Base-by-base conservation (phyloP, 805 yeast genomes). In the Candida parachauliodes region DNA sequence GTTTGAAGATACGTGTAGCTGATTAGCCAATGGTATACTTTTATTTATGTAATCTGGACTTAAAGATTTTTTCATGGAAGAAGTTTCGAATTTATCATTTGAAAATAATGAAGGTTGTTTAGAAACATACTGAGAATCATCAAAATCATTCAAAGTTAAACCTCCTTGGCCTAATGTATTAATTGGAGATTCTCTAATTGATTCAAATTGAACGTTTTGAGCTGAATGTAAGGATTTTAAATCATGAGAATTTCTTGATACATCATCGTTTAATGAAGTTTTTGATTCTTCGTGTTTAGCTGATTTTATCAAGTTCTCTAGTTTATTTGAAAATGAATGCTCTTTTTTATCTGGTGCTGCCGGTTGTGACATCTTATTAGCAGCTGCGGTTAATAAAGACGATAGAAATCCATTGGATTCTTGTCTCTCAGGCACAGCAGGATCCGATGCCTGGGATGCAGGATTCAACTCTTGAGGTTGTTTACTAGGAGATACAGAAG, bases 161-260 rank as follows among this genome's bases (percentile, higher is more conserved):
- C 65, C 60, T 2, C 81, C 81, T 29, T 62, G 55, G 2, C 81
- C 81, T 33, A 77, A 40, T 0, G 79, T 65, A 38, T 62, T 67
- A 17, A 75, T 42, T 0, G 76, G 70, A 3, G 76, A 60, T 28
- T 68, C 68, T 32, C 74, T 59, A 3, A 76, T 55, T 0, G 78
- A 69, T 38, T 60, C 70, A 46, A 77, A 77, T 21, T 62, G 70
- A 15, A 76, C 70, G 19, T 36, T 59, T 58, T 36, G 40, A 8
- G 47, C 34, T 3, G 44, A 31, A 18, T 16, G 14, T n/a, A 37
- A 15, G 8, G 40, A 30, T 12, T 32, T 30, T 12, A 6, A 15
- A 23, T 32, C 35, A n/a, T 24, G 22, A 11, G 21, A 14, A 3
- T 4, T 16, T 19, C 11, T 25, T 2, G 7, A 10, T 5, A 22